Percentiles rank a stretch among this genome's conserved stretches.
phyloP scores from a whole-genome alignment of 208 protist species.

The Trypanosoma melophagium region DNA sequence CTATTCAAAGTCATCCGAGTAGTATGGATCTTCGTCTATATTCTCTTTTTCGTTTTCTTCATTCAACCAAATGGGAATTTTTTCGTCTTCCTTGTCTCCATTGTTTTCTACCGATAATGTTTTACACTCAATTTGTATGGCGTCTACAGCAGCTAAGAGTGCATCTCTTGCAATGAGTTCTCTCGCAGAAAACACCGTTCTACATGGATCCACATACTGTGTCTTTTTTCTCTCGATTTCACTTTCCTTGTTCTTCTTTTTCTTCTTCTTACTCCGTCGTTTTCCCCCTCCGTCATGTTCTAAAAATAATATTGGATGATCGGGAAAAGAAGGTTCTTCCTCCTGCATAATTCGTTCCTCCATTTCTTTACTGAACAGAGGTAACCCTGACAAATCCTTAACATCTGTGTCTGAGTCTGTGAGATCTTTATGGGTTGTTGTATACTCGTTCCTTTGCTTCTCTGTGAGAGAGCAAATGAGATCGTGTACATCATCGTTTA shows the following conservation, averaged over 20 bases:
- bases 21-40: conserved; percentile 24
- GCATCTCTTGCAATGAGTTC: conserved; percentile 14
- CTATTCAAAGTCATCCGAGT: conserved; percentile 64
- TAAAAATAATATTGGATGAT: not conserved
- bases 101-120: too few species aligned
- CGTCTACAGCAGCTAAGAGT: conserved; percentile 19
- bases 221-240: not conserved
- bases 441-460: not conserved
- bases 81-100: not conserved
- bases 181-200: not conserved
- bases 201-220: not conserved
- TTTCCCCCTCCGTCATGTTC: not conserved
- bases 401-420: not conserved
- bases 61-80: conserved; percentile 28
- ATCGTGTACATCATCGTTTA: conserved; percentile 14
- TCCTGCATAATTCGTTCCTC: conserved; percentile 22
- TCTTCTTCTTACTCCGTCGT: not conserved
- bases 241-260: not conserved
- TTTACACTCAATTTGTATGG: conserved; percentile 8
- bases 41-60: not conserved
- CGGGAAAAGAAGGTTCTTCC: conserved; percentile 13
- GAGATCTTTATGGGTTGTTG: not conserved
- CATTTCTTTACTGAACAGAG: conserved; percentile 24
- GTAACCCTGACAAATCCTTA: not conserved
- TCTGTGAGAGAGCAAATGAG: conserved; percentile 16